Conservation (phyloP, 306 rosid genomes). For the Spatholobus suberectus region DNA sequence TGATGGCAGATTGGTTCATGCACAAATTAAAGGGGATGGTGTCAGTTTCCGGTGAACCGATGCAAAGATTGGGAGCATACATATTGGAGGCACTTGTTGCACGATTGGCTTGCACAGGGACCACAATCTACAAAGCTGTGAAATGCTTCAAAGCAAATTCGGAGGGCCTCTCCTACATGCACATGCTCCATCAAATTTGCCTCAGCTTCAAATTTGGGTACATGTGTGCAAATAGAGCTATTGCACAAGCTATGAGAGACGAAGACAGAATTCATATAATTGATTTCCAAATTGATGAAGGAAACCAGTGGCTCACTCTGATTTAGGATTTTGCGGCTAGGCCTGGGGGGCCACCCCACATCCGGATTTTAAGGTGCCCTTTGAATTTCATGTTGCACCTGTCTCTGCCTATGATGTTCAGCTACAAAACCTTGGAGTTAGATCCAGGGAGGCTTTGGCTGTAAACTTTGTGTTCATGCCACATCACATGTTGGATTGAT, state of each 20-base stretch:
- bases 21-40: conserved; percentile 71
- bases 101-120: conserved; percentile 54
- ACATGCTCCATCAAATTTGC: conserved; percentile 72
- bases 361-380: conserved; percentile 63
- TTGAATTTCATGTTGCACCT: conserved; percentile 69
- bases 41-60: conserved; percentile 79
- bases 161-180: conserved; percentile 44
- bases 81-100: conserved; percentile 87
- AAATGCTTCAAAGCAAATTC: conserved; percentile 27
- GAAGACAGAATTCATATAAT: conserved; percentile 41
- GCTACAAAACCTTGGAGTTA: conserved; percentile 54
- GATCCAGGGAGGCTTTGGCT: conserved; percentile 68
- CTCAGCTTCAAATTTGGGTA: conserved; percentile 83
- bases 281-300: conserved; percentile 72
- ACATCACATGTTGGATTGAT: conserved; percentile 80
- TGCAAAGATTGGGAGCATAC: conserved; percentile 87
- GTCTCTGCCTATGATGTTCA: conserved; percentile 64
- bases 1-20: conserved; percentile 64
- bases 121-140: conserved; percentile 66
- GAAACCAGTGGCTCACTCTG: conserved; percentile 79
- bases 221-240: conserved; percentile 88
- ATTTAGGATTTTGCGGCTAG: conserved; percentile 83
- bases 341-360: conserved; percentile 78
- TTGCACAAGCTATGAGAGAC: conserved; percentile 87
- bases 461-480: conserved; percentile 81